A percentile compares a stretch with the other conserved stretches of the same genome.
Evolutionary conservation across 306 rosid species (phyloP).

Genomic region (Acacia crassicarpa): DNA sequence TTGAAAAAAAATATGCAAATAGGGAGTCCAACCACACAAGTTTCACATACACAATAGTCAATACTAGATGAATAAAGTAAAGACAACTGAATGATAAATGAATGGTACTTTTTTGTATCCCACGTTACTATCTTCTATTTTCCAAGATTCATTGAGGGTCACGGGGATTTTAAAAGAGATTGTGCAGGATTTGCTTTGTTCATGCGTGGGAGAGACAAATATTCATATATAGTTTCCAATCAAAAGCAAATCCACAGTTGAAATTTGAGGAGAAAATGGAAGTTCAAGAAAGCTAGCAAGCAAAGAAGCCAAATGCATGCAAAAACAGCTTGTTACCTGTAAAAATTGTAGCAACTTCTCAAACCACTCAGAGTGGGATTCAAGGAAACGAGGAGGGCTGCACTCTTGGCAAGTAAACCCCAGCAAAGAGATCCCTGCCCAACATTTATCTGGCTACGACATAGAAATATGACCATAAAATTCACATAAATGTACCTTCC

Average conservation of each 20-base stretch:
- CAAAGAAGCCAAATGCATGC: not conserved
- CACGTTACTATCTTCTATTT: not conserved
- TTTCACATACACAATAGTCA: conserved; percentile 1
- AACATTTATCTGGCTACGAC: conserved; percentile 88
- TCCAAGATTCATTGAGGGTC: not conserved
- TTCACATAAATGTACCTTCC: not conserved
- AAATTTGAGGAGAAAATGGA: conserved; percentile 1
- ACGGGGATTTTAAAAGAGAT: not conserved
- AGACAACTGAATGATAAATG: not conserved
- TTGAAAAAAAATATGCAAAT: not conserved
- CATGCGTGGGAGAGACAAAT: not conserved
- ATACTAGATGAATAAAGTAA: not conserved
- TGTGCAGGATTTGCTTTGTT: not conserved
- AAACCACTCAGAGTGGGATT: conserved; percentile 77
- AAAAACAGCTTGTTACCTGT: conserved; percentile 53
- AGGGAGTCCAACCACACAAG: not conserved
- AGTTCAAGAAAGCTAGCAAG: not conserved
- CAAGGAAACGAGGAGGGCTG: conserved; percentile 66
- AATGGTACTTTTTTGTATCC: not conserved
- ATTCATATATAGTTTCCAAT: not conserved
- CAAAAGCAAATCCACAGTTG: not conserved
- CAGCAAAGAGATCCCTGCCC: conserved; percentile 81
- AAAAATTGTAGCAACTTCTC: conserved; percentile 53
- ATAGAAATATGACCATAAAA: conserved; percentile 31
- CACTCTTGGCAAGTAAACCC: conserved; percentile 87